A percentile compares a stretch with the other conserved stretches of the same genome.
Conservation (phyloP, 2,329 filamentous ascomycete genomes). For the Ramularia collo-cygni region DNA sequence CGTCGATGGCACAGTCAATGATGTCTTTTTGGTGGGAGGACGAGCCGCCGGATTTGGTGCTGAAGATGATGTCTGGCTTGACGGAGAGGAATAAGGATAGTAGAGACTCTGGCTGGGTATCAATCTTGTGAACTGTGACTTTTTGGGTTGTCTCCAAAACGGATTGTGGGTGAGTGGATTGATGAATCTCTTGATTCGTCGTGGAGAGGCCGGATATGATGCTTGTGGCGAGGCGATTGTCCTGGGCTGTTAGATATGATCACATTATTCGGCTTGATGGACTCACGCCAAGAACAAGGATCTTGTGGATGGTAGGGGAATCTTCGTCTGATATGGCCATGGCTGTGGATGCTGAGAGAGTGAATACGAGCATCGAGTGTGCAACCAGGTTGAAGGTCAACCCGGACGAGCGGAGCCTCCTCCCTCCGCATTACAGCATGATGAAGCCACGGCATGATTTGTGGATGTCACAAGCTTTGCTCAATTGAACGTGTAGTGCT, state of each 20-base stretch:
- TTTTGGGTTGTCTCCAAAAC: background rate
- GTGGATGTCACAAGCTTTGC: conserved; percentile 1
- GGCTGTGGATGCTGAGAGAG: background rate
- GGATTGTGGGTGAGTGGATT: conserved; percentile 7
- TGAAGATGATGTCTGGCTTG: conserved; percentile 23
- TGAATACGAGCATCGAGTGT: background rate
- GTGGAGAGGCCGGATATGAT: conserved; percentile 11
- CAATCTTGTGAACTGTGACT: conserved; percentile 19
- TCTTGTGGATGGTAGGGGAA: conserved; percentile 4
- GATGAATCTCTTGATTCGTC: conserved; percentile 10
- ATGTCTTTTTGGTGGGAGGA: conserved; percentile 21
- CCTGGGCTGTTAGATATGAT: conserved; percentile 8
- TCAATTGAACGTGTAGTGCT: too few species aligned
- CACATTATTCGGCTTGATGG: background rate
- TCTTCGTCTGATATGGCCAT: conserved; percentile 4
- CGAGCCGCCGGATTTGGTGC: conserved; percentile 20
- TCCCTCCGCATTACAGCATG: conserved; percentile 5
- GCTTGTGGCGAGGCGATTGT: conserved; percentile 14
- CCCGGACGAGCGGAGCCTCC: background rate
- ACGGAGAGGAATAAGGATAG: conserved; percentile 15
- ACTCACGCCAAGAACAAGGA: conserved; percentile 6
- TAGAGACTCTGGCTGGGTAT: conserved; percentile 30
- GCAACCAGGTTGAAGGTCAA: background rate
- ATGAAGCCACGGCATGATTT: background rate
- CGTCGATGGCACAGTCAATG: conserved; percentile 19